Evolutionary conservation across 441 rosid species (phyloP).

Genomic region (Corymbia calophylla): DNA sequence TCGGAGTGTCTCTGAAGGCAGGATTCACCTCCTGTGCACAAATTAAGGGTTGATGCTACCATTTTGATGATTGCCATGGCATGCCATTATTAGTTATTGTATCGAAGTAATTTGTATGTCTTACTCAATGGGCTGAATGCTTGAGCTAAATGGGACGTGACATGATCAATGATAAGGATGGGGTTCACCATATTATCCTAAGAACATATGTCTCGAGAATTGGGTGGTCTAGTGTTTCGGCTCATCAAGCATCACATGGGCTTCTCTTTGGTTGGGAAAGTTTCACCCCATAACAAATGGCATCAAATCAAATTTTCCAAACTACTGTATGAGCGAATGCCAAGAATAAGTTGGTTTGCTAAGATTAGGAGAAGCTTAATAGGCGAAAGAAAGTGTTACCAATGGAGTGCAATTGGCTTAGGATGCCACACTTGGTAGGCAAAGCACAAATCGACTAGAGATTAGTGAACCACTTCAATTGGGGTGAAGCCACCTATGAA

Average conservation of each 20-base stretch:
- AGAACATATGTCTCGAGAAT: not conserved
- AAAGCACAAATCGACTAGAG: not conserved
- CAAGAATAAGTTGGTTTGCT: not conserved
- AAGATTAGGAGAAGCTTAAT: not conserved
- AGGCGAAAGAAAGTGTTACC: not conserved
- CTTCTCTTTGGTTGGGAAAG: not conserved
- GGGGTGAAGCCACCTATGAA: not conserved
- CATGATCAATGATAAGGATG: not conserved
- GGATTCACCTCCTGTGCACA: rapidly evolving
- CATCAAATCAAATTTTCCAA: not conserved
- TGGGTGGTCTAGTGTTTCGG: not conserved
- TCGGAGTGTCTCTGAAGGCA: not conserved
- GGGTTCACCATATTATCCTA: not conserved
- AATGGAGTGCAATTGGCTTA: not conserved
- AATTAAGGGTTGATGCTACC: not conserved
- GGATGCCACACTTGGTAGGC: not conserved
- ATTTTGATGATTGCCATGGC: not conserved
- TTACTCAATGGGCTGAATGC: not conserved
- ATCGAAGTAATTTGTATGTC: not conserved
- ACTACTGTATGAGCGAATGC: not conserved
- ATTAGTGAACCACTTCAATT: not conserved
- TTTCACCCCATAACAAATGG: not conserved
- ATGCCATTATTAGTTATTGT: rapidly evolving
- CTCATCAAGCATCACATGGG: not conserved
- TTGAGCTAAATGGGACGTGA: not conserved